Conservation (phyloP, 1,139 yeast species). For the Komagataea norvegica region DNA sequence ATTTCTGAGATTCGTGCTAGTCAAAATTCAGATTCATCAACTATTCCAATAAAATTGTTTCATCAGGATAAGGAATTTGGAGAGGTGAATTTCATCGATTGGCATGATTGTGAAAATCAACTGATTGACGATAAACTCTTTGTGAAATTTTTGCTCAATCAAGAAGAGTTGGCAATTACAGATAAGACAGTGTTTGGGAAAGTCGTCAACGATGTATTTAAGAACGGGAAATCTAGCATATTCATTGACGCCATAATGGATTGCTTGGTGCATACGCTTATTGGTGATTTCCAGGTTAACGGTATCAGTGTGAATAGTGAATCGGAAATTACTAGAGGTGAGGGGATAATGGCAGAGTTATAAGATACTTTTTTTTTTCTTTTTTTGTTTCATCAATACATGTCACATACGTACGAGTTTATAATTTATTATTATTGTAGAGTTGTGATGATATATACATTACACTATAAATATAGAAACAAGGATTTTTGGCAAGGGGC, state of each 20-base stretch:
- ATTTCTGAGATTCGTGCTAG: slow-evolving; percentile 23
- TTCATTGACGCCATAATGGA: slow-evolving; percentile 32
- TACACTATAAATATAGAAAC: no score
- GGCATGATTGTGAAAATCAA: slow-evolving; percentile 33
- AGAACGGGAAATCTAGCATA: slow-evolving; percentile 30
- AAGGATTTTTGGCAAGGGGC: no score
- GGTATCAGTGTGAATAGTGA: slow-evolving; percentile 24
- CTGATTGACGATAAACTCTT: slow-evolving; percentile 25
- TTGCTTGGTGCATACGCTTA: slow-evolving; percentile 26
- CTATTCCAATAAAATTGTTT: slow-evolving; percentile 27
- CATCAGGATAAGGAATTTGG: slow-evolving; percentile 32
- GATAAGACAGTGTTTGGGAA: slow-evolving; percentile 31
- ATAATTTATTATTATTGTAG: no score
- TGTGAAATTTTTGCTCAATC: slow-evolving; percentile 28
- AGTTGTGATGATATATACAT: no score
- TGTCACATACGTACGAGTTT: no score
- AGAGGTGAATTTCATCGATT: slow-evolving; percentile 31
- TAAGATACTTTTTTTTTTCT: no score
- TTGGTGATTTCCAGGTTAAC: slow-evolving; percentile 33
- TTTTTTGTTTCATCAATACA: no score
- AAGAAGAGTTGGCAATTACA: slow-evolving; percentile 30
- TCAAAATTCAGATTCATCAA: background rate
- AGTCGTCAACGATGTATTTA: slow-evolving; percentile 33
- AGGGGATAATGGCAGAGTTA: no score
- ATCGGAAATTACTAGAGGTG: slow-evolving; percentile 15